Percentiles rank a stretch among this genome's conserved stretches.
These are phyloP conservation scores for Podaxis pistillaris DNA, from an alignment of 768 basidiomycete species.

Conservation along the genomic window DNA sequence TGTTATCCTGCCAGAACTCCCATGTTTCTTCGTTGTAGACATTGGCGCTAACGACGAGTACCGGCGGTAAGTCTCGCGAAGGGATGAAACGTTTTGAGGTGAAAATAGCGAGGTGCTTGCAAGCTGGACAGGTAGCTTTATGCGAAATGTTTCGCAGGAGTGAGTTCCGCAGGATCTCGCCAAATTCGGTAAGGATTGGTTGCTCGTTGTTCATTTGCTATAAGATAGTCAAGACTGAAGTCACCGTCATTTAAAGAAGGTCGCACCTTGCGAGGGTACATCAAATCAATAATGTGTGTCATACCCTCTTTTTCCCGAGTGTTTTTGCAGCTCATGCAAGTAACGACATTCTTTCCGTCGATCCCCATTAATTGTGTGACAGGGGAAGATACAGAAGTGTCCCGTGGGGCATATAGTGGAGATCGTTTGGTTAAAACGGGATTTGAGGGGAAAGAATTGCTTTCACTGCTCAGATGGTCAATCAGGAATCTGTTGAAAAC, in stretches of 20 bases:
- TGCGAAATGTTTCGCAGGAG: slow-evolving; percentile 80
- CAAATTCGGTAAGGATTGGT: slow-evolving; percentile 47
- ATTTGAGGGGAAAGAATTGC: slow-evolving; percentile 61
- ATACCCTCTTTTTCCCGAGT: slow-evolving; percentile 73
- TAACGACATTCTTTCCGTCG: slow-evolving; percentile 70
- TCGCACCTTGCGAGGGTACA: slow-evolving; percentile 81
- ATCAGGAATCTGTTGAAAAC: slow-evolving; percentile 92
- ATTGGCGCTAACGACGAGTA: slow-evolving; percentile 84
- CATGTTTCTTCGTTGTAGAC: slow-evolving; percentile 75
- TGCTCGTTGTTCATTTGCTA: slow-evolving; percentile 6
- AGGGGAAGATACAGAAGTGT: slow-evolving; percentile 55
- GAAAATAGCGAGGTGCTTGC: slow-evolving; percentile 76
- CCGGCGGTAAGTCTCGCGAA: slow-evolving; percentile 69
- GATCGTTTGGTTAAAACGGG: slow-evolving; percentile 42
- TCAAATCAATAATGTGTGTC: slow-evolving; percentile 81
- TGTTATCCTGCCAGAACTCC: slow-evolving; percentile 72
- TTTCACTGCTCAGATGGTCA: slow-evolving; percentile 79
- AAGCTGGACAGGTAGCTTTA: slow-evolving; percentile 83
- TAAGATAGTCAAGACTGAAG: not conserved
- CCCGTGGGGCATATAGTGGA: slow-evolving; percentile 14
- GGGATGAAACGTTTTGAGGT: slow-evolving; percentile 66
- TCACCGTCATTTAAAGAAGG: not conserved
- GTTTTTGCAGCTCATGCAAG: slow-evolving; percentile 73
- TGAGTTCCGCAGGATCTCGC: slow-evolving; percentile 69
- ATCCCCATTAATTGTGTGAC: slow-evolving; percentile 87